Evolutionary conservation across 345 rosid genomes (phyloP), one percentile per base, ranked within the genome.

Genomic region (Eucalyptus urophylla): DNA sequence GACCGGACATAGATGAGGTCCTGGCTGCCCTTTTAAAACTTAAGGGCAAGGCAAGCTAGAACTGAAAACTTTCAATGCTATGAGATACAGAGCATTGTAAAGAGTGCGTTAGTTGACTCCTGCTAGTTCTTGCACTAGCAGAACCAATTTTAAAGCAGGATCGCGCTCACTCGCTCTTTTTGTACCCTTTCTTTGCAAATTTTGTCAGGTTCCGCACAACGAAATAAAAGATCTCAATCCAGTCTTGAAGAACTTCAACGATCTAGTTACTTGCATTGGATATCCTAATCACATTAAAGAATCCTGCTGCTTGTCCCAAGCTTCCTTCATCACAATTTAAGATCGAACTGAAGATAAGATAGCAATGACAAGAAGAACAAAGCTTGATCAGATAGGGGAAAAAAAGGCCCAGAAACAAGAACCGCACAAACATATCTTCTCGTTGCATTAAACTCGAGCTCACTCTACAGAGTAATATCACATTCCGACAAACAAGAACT

Each of bases 1-100:
- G 98, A 60, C 96, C 97, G 1, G 86, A 90, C 88, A 92, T 96
- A 93, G 94, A 94, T 29, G 94, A 93, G 90, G 96, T 96, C 31
- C 60, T 95, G 90, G 86, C 95, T 37, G 90, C 85, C 86, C 95
- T 97, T 43, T 21, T 87, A 88, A 96, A 95, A 91, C 86, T 96
- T 29, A 67, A 65, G 89, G 88, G 19, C 45, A 17, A 50, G 85
- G 44, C 45, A 7, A 44, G 25, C 27, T 88, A 65, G 56, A 86
- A 86, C 62, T 40, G 85, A 29, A 6, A 12, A 8, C 88, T 86
- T 54, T 86, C 14, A n/a, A 51, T 37, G 60, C 21, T 40, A 86
- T 17, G 69, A 33, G 49, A 9, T 54, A 6, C 45, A 17, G 67
- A 86, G 87, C 87, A 21, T 53, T 53, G 45, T 24, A 14, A 22